These are phyloP conservation scores for Phytophthora europaea DNA, from an alignment of 352 stramenopile genomes.

Conservation along the genomic window DNA sequence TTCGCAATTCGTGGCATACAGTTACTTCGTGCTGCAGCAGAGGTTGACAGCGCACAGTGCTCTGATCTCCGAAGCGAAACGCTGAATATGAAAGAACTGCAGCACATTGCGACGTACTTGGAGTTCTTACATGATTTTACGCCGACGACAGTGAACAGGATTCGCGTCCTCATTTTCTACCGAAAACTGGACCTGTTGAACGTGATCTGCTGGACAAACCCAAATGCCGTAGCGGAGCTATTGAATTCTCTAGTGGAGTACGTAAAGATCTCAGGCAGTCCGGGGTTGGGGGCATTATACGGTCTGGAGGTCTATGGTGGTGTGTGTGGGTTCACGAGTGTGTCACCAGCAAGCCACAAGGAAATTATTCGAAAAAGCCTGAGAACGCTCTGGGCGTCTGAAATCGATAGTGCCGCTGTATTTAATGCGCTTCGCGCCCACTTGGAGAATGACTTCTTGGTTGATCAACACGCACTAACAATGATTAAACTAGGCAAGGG, in stretches of 20 bases:
- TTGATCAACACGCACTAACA: slow-evolving; percentile 31
- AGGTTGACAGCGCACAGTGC: slow-evolving; percentile 24
- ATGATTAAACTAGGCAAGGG: slow-evolving; percentile 44
- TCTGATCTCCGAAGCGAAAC: slow-evolving; percentile 20
- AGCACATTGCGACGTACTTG: slow-evolving; percentile 34
- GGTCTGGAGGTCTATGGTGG: slow-evolving; percentile 5
- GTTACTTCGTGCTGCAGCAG: slow-evolving; percentile 31
- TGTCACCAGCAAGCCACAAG: slow-evolving; percentile 25
- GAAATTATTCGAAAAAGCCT: slow-evolving; percentile 31
- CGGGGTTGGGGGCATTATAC: slow-evolving; percentile 3
- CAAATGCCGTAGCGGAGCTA: slow-evolving; percentile 16
- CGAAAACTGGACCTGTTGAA: slow-evolving; percentile 38
- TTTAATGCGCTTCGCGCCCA: slow-evolving; percentile 22
- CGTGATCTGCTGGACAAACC: slow-evolving; percentile 17
- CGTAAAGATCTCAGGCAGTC: slow-evolving; percentile 26
- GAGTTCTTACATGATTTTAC: slow-evolving; percentile 42
- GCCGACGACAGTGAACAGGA: slow-evolving; percentile 14
- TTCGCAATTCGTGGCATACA: slow-evolving; percentile 44
- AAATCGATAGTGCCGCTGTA: slow-evolving; percentile 23
- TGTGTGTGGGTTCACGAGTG: slow-evolving; percentile 5
- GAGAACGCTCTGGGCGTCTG: slow-evolving; percentile 31
- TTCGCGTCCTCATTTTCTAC: slow-evolving; percentile 29
- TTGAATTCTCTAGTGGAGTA: slow-evolving; percentile 38
- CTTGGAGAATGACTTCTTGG: slow-evolving; percentile 29
- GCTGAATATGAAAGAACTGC: slow-evolving; percentile 24